These are phyloP conservation scores for Cercospora citrullina DNA, from an alignment of 2,329 filamentous ascomycete species.

Conservation along the genomic window DNA sequence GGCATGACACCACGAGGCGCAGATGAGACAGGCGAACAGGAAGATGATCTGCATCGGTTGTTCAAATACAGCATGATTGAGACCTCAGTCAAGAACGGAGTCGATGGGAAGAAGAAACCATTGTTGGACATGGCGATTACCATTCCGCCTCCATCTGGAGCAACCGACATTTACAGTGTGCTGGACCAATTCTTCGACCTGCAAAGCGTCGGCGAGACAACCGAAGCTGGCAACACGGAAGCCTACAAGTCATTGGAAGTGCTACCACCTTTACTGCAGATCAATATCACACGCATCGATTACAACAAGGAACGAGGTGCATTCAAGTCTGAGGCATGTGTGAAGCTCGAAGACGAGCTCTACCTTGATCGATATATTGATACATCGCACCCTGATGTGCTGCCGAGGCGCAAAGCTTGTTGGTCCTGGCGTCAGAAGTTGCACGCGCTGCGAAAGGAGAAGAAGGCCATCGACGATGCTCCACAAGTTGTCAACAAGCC, in stretches of 20 bases:
- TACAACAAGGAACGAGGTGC: constrained; percentile 62
- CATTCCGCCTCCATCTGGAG: constrained; percentile 58
- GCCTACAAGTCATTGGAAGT: constrained; percentile 65
- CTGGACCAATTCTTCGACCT: constrained; percentile 84
- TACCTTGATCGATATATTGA: constrained; percentile 89
- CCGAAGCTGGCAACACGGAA: constrained; percentile 55
- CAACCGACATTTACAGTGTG: constrained; percentile 74
- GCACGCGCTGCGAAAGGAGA: constrained; percentile 34
- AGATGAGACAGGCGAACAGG: constrained; percentile 71
- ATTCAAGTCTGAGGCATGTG: constrained; percentile 73
- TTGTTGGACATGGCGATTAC: constrained; percentile 60
- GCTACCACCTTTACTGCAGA: constrained; percentile 78
- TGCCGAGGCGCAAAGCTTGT: constrained; percentile 64
- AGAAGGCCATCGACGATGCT: constrained; percentile 30
- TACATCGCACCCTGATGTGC: constrained; percentile 59
- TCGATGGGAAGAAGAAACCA: constrained; percentile 20
- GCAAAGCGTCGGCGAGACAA: constrained; percentile 64
- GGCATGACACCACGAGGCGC: constrained; percentile 71
- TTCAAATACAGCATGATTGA: constrained; percentile 32
- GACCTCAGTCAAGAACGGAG: constrained; percentile 26
- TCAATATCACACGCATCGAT: constrained; percentile 82
- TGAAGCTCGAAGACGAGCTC: constrained; percentile 76
- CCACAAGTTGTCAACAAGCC: constrained; percentile 17
- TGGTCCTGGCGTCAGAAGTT: constrained; percentile 74
- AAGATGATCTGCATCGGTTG: constrained; percentile 55